phyloP scores from a whole-genome alignment of 495 filamentous ascomycete species.

The Aspergillus ostianus region DNA sequence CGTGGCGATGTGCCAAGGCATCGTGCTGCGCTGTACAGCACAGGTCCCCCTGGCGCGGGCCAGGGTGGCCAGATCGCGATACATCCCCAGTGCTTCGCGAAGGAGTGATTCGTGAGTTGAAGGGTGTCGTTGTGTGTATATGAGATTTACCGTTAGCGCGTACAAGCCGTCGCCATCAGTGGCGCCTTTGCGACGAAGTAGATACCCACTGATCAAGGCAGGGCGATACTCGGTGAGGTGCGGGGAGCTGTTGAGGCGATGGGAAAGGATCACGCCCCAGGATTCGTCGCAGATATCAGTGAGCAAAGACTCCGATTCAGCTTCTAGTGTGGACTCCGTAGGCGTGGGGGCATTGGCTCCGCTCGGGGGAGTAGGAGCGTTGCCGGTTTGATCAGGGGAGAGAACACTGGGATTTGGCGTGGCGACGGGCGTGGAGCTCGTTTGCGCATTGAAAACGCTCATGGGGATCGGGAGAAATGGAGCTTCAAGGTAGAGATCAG shows the following conservation, averaged over 20 bases:
- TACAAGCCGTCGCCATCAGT: constrained; percentile 61
- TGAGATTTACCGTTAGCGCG: constrained; percentile 63
- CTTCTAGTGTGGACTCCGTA: constrained; percentile 50
- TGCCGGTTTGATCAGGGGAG: constrained; percentile 42
- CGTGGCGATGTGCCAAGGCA: constrained; percentile 87
- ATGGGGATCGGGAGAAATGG: constrained; percentile 31
- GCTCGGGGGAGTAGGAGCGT: constrained; percentile 35
- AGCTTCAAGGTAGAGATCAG: constrained; percentile 58
- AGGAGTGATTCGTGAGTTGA: constrained; percentile 57
- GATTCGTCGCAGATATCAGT: constrained; percentile 76
- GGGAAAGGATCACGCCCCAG: constrained; percentile 72
- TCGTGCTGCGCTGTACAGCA: constrained; percentile 57
- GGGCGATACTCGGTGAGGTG: constrained; percentile 63
- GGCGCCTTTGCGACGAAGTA: constrained; percentile 69
- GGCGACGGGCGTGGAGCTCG: constrained; percentile 40
- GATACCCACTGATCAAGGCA: constrained; percentile 67
- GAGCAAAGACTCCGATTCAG: constrained; percentile 71
- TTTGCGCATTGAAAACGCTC: constrained; percentile 31
- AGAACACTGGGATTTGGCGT: constrained; percentile 51
- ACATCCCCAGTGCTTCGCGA: constrained; percentile 71
- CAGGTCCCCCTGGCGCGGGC: constrained; percentile 67
- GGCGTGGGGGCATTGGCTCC: constrained; percentile 55
- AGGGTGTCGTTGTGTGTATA: constrained; percentile 52
- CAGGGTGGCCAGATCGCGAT: constrained; percentile 71
- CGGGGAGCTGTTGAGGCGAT: constrained; percentile 67